These are phyloP conservation scores for Nakaseomyces uthaithaninus DNA, from an alignment of 1,139 yeast genomes.

Conservation along the genomic window DNA sequence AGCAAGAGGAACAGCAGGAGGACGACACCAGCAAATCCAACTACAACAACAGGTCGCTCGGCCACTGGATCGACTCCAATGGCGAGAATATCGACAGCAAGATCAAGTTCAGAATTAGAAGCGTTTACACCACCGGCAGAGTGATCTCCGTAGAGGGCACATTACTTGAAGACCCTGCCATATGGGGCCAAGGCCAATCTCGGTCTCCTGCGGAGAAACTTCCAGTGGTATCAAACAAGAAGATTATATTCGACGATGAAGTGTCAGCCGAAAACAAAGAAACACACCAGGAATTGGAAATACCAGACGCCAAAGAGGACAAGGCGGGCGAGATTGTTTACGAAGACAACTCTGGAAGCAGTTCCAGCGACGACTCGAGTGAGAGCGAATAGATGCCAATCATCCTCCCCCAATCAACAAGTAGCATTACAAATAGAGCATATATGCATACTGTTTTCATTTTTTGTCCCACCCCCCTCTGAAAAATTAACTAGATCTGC, in stretches of 20 bases:
- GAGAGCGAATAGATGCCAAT: slow-evolving; percentile 24
- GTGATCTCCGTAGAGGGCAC: slow-evolving; percentile 84
- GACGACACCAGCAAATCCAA: slow-evolving; percentile 16
- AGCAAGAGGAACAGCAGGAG: slow-evolving; percentile 18
- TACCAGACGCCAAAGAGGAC: slow-evolving; percentile 29
- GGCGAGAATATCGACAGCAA: slow-evolving; percentile 76
- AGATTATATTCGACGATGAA: slow-evolving; percentile 36
- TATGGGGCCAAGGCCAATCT: slow-evolving; percentile 13
- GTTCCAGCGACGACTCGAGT: slow-evolving; percentile 23
- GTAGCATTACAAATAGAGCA: too few relatives aligned
- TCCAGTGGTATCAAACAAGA: slow-evolving; percentile 37
- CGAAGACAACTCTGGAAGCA: slow-evolving; percentile 30
- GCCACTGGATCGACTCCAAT: slow-evolving; percentile 76
- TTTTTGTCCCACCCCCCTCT: too few relatives aligned
- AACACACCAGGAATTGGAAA: slow-evolving; percentile 31
- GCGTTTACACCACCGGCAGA: slow-evolving; percentile 69
- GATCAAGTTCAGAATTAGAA: slow-evolving; percentile 61
- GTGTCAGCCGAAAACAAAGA: slow-evolving; percentile 31
- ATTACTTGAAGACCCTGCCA: slow-evolving; percentile 35
- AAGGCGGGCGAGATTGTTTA: slow-evolving; percentile 31
- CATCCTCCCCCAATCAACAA: too few relatives aligned
- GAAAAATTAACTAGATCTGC: too few relatives aligned
- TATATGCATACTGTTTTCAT: too few relatives aligned
- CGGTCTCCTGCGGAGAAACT: slow-evolving; percentile 31
- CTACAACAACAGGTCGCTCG: slow-evolving; percentile 46